A percentile compares a stretch with the other conserved stretches of the same genome.
These are phyloP conservation scores for Lepidium sativum DNA, from an alignment of 345 rosid species.

Conservation along the genomic window DNA sequence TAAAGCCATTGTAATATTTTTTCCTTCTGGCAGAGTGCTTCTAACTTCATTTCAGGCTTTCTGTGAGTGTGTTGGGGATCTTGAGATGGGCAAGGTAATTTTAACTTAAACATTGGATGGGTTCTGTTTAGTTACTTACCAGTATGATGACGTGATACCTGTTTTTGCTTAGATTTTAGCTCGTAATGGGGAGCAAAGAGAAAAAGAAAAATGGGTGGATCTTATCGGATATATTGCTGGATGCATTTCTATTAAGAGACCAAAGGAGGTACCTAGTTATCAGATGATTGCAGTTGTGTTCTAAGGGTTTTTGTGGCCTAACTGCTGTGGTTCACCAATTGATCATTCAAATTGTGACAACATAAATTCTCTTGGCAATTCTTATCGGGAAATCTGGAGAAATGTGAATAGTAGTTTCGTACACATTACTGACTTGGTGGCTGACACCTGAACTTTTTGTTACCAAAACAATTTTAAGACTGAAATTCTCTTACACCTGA, in stretches of 20 bases:
- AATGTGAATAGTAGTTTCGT: neutral
- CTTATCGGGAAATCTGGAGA: neutral
- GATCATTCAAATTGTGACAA: neutral
- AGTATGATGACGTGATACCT: conserved; percentile 8
- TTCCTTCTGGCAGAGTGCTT: conserved; percentile 59
- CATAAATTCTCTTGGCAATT: conserved; percentile 1
- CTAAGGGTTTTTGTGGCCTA: neutral
- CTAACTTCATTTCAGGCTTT: conserved; percentile 85
- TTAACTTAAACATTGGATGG: neutral
- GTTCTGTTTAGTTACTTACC: neutral
- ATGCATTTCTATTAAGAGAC: conserved; percentile 91
- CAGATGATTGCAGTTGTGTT: neutral
- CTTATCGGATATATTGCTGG: conserved; percentile 82
- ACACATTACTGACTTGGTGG: neutral
- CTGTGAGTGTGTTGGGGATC: conserved; percentile 97
- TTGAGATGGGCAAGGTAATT: conserved; percentile 97
- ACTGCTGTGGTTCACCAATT: conserved; percentile 1
- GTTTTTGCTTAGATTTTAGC: conserved; percentile 62
- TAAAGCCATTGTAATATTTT: neutral
- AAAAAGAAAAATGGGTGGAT: conserved; percentile 87
- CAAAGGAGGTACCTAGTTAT: conserved; percentile 62
- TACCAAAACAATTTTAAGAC: neutral
- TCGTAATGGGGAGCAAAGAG: conserved; percentile 76
- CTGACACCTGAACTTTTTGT: neutral
- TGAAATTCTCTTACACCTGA: neutral